Evolutionary conservation across 192 early-diverging fungal genomes (phyloP).

Genomic region (Coemansia sp.): DNA sequence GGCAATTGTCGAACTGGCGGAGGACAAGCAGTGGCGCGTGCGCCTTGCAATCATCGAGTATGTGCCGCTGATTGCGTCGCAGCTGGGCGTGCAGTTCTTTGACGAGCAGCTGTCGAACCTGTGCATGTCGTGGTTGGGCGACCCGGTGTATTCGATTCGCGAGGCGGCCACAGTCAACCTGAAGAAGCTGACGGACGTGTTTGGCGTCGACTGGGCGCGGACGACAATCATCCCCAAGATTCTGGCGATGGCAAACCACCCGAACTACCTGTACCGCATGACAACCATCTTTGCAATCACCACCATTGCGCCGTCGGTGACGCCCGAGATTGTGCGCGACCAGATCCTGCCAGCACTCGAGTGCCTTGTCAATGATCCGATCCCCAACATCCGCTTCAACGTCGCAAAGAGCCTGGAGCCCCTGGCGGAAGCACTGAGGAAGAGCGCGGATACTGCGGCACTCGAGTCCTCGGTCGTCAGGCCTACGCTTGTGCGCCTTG

Average conservation of each 20-base stretch:
- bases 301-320: constrained; percentile 84
- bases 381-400: constrained; percentile 99
- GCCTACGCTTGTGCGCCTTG: constrained; percentile 79
- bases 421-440: constrained; percentile 75
- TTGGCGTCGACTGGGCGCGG: constrained; percentile 98
- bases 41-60: constrained; percentile 99
- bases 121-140: constrained; percentile 99
- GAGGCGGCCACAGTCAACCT: constrained; percentile 96
- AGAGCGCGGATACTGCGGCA: constrained; percentile 58
- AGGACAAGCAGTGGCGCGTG: constrained; percentile 99
- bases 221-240: constrained; percentile 92
- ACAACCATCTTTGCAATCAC: constrained; percentile 96
- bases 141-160: constrained; percentile 94
- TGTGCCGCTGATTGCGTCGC: constrained; percentile 93
- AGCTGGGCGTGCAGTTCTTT: constrained; percentile 96
- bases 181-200: constrained; percentile 93
- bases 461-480: constrained; percentile 71
- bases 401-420: constrained; percentile 93
- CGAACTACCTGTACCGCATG: constrained; percentile 98
- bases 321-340: constrained; percentile 84
- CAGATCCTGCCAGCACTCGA: constrained; percentile 85
- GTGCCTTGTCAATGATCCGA: constrained; percentile 83
- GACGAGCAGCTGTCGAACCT: constrained; percentile 91
- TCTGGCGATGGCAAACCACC: constrained; percentile 80
- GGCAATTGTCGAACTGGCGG: constrained; percentile 97